Conservation (phyloP, 1,139 yeast genomes). For the Geotrichum candidum region DNA sequence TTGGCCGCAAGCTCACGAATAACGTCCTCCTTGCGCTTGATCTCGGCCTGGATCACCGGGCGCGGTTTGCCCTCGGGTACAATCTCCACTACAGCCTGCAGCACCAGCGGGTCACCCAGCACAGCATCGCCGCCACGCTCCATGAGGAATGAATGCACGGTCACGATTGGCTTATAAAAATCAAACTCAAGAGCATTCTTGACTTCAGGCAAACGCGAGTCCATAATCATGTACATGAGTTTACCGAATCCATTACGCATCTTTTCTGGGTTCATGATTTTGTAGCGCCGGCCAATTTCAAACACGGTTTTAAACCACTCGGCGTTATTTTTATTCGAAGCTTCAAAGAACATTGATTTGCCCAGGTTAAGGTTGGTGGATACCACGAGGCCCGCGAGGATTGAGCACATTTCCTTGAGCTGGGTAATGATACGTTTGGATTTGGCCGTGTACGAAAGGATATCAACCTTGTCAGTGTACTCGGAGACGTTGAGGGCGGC, state of each 20-base stretch:
- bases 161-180: conserved; percentile 59
- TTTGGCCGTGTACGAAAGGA: conserved; percentile 55
- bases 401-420: conserved; percentile 65
- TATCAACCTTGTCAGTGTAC: conserved; percentile 68
- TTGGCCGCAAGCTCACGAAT: conserved; percentile 50
- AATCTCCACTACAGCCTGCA: conserved; percentile 61
- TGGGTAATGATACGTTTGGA: conserved; percentile 62
- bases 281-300: conserved; percentile 70
- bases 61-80: conserved; percentile 52
- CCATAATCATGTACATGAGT: conserved; percentile 74
- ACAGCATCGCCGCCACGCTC: conserved; percentile 40
- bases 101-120: conserved; percentile 49
- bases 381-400: conserved; percentile 64
- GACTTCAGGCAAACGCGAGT: conserved; percentile 63
- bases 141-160: conserved; percentile 47
- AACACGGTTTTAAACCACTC: conserved; percentile 62
- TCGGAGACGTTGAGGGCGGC: conserved; percentile 74
- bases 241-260: conserved; percentile 72
- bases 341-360: conserved; percentile 48
- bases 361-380: conserved; percentile 67
- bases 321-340: conserved; percentile 58
- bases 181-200: conserved; percentile 64
- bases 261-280: conserved; percentile 71
- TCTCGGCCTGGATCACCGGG: conserved; percentile 46
- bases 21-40: conserved; percentile 56